Evolutionary conservation across 345 rosid genomes (phyloP), one percentile per base, ranked within the genome.

Genomic region (Ceriops decandra): DNA sequence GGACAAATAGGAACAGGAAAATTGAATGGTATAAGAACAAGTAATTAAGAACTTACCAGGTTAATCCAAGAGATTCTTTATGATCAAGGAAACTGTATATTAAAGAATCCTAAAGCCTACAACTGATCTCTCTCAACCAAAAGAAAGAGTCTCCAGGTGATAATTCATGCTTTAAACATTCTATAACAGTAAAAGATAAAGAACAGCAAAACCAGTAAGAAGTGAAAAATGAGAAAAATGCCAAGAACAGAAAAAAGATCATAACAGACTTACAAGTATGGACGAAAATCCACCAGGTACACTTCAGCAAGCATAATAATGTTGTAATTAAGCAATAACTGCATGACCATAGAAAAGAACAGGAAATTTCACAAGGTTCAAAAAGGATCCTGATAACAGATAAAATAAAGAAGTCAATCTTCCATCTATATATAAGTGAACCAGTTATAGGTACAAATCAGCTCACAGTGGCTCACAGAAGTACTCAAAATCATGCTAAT

Each of bases 221-320:
- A 63, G 15, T 32, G 4, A 6, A 21, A 21, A 70, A 21, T 6
- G 11, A 17, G 24, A 56, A 35, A 66, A 35, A 62, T 42, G 16
- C 13, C 13, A 47, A 30, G 58, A 63, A 17, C 5, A 74, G 28
- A 63, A 51, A 7, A 68, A 58, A 26, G 7, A 5, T 26, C 60
- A 10, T 35, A 9, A 57, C 36, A 24, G 24, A 82, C 92, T 76
- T 88, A 93, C 98, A 77, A 30, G 99, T 86, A 83, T 83, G 96
- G 68, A 72, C 64, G 69, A 93, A 87, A 80, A 89, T 85, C 73
- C 73, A 80, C 82, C 88, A 76, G 24, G 87, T 89, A 76, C 96
- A 89, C 84, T 93, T 93, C 66, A 93, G 82, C 82, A 93, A 81
- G 87, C 98, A 93, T 74, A 90, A 96, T 92, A 20, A 86, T 75